Evolutionary conservation across 2,329 filamentous ascomycete genomes (phyloP).

Genomic region (Tolypocladium inflatum): DNA sequence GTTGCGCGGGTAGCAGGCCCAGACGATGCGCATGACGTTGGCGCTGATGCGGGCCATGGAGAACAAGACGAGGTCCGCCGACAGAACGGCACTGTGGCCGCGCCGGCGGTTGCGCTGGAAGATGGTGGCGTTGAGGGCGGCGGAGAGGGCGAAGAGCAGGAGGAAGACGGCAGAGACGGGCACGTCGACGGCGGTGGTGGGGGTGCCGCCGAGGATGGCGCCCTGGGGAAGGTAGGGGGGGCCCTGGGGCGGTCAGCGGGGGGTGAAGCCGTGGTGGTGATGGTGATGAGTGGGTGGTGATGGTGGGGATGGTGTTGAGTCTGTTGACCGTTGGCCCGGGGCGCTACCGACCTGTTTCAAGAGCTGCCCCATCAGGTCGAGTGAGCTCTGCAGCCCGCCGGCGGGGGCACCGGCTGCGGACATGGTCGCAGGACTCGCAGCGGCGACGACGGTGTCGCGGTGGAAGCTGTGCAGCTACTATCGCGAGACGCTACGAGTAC

Average conservation of each 20-base stretch:
- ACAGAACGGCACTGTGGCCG: slow-evolving; percentile 51
- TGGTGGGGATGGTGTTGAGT: not conserved
- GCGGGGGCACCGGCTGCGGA: not conserved
- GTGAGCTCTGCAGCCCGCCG: not conserved
- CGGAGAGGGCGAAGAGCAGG: slow-evolving; percentile 43
- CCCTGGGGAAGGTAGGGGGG: slow-evolving; percentile 28
- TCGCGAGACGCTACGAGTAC: too few species aligned
- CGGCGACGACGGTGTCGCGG: not conserved
- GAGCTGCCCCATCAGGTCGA: not conserved
- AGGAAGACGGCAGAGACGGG: slow-evolving; percentile 57
- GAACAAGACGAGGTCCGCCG: slow-evolving; percentile 44
- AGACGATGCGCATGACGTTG: slow-evolving; percentile 42
- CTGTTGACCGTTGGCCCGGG: not conserved
- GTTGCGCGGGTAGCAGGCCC: slow-evolving; percentile 33
- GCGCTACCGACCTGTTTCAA: not conserved
- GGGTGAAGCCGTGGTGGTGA: slow-evolving; percentile 8
- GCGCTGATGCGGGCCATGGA: slow-evolving; percentile 44
- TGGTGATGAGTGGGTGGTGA: not conserved
- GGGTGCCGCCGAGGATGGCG: slow-evolving; percentile 47
- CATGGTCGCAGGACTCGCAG: not conserved
- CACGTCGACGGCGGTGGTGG: slow-evolving; percentile 49
- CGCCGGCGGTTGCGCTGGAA: slow-evolving; percentile 38
- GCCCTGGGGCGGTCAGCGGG: slow-evolving; percentile 11
- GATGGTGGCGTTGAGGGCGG: slow-evolving; percentile 47
- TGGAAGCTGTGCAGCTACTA: not conserved